These are phyloP conservation scores for Russula dissimulans DNA, from an alignment of 768 basidiomycete genomes.

Conservation along the genomic window DNA sequence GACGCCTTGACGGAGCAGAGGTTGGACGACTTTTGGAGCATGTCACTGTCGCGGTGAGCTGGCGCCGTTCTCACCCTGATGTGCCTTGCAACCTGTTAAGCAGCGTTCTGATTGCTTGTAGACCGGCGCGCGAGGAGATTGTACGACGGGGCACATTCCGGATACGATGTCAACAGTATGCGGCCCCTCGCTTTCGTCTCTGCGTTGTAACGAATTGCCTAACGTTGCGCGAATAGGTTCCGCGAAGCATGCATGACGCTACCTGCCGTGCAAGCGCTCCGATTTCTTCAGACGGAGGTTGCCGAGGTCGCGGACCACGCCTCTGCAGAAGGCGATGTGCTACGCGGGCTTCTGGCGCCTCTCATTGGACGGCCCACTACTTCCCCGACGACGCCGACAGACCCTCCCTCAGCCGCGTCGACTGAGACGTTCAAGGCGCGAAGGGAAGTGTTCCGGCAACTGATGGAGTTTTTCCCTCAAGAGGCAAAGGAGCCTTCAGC, in stretches of 20 bases:
- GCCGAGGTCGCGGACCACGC: conserved; percentile 63
- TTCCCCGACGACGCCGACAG: conserved; percentile 3
- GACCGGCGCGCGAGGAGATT: conserved; percentile 54
- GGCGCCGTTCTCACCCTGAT: not conserved
- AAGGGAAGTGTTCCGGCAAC: conserved; percentile 56
- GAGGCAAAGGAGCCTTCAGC: conserved; percentile 59
- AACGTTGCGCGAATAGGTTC: conserved; percentile 40
- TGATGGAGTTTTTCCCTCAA: conserved; percentile 55
- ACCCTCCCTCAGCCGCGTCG: conserved; percentile 23
- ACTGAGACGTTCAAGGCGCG: conserved; percentile 51
- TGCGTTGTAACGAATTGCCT: not conserved
- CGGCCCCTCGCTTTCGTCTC: not conserved
- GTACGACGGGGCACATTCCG: conserved; percentile 53
- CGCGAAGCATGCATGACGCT: conserved; percentile 70
- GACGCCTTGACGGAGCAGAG: conserved; percentile 24
- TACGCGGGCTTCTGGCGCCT: conserved; percentile 58
- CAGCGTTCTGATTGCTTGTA: conserved; percentile 23
- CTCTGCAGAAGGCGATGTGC: conserved; percentile 52
- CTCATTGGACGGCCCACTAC: conserved; percentile 36
- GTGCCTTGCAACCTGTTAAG: not conserved
- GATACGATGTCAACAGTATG: conserved; percentile 67
- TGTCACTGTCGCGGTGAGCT: conserved; percentile 54
- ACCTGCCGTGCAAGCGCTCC: conserved; percentile 53
- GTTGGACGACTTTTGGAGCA: conserved; percentile 73
- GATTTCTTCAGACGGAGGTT: conserved; percentile 62